Percentiles rank a stretch among this genome's conserved stretches.
Evolutionary conservation across 345 rosid genomes (phyloP).

Genomic region (Eutrema yunnanense): DNA sequence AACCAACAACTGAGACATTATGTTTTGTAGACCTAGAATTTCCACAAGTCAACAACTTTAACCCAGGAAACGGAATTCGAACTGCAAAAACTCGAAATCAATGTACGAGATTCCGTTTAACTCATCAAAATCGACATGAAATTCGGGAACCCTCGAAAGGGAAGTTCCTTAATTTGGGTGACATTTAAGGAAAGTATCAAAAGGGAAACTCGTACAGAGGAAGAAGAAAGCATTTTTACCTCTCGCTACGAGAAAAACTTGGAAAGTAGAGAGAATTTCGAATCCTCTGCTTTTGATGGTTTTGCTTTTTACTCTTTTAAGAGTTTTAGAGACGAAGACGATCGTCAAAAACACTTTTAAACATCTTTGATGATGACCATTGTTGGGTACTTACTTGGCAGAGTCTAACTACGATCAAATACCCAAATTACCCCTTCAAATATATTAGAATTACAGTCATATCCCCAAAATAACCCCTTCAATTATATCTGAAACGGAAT

Average conservation of each 20-base stretch:
- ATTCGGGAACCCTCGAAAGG: background rate
- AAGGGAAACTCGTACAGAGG: background rate
- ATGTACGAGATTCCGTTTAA: background rate
- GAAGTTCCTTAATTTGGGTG: background rate
- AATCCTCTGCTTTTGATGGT: background rate
- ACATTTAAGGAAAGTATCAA: background rate
- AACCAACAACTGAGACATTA: background rate
- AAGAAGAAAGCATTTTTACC: conserved; percentile 12
- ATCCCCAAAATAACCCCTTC: background rate
- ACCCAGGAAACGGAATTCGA: background rate
- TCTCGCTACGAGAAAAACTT: background rate
- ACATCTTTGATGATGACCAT: background rate
- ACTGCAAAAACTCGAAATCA: background rate
- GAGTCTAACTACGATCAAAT: background rate
- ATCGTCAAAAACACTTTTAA: background rate
- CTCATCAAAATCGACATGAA: background rate
- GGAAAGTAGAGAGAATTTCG: background rate
- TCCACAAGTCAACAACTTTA: conserved; percentile 16
- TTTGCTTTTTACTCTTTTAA: background rate
- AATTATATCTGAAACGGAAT: background rate
- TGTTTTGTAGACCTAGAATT: conserved; percentile 16
- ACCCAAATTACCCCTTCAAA: background rate
- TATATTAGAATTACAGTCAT: background rate
- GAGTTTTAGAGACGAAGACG: background rate
- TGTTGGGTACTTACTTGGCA: conserved; percentile 6